Base-by-base conservation (phyloP, 2,329 filamentous ascomycete genomes). In the Curvularia hawaiiensis region DNA sequence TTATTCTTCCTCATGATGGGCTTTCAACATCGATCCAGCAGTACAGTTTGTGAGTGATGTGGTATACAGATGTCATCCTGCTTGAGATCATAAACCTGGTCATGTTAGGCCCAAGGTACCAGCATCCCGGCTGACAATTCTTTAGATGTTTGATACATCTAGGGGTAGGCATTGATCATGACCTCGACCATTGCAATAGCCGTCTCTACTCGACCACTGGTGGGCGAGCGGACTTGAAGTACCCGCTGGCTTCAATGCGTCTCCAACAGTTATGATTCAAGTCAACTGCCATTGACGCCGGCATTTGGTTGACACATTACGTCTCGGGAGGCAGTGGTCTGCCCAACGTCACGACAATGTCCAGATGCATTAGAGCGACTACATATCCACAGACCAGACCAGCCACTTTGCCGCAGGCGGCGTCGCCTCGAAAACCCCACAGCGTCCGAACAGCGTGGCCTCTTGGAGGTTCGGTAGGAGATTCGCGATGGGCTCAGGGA, bases 391-490 rank as follows among this genome's bases (percentile, higher is more conserved):
- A 43, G 12, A 26, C 7, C 24, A 43, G 7, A n/a, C 5, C 26
- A 24, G 40, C 22, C 40, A 43, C 22, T 4, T 26, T 43, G 14
- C 7, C 11, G 18, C n/a, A 47, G 28, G 18, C 11, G 35, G 30
- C n/a, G 28, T 12, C 26, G 35, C 35, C 24, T 33, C 26, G 9
- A 44, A 35, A 22, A 22, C 30, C 22, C 50, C 39, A 48, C 30
- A 33, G 30, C 46, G 47, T 58, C 55, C 61, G 59, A 63, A 65
- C 66, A 68, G 63, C 66, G 65, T 68, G 66, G 63, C 66, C 66
- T 67, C 52, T 57, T 61, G 54, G 50, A 50, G 40, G 35, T 50
- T 24, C 54, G 41, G 54, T 65, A 57, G 66, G 59, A 67, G 65
- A 59, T 62, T 53, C 39, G 59, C 44, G 48, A 60, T 54, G 54